Percentiles rank a stretch among this genome's conserved stretches.
Evolutionary conservation across 768 basidiomycete species (phyloP).

Genomic region (Lactarius quietus): DNA sequence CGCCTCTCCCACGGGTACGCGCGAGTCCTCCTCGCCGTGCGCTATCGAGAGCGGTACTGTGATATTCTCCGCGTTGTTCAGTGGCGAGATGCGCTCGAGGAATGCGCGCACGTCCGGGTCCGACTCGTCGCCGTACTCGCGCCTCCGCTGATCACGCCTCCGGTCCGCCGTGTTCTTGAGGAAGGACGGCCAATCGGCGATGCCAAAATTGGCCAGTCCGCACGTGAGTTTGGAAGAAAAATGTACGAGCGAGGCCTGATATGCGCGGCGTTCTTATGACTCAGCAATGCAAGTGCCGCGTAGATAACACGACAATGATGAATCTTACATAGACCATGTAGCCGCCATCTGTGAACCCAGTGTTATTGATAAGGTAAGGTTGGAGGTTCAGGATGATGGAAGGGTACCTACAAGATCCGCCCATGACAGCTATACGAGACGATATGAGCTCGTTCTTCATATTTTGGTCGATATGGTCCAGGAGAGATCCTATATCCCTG

Average conservation of each 20-base stretch:
- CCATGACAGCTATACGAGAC: conserved; percentile 41
- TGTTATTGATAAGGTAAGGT: neutral
- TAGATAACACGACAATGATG: neutral
- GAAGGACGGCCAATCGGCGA: conserved; percentile 40
- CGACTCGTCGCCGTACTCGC: conserved; percentile 42
- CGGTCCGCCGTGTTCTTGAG: conserved; percentile 41
- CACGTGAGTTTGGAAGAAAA: conserved; percentile 41
- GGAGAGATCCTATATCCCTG: conserved; percentile 39
- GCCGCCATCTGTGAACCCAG: conserved; percentile 14
- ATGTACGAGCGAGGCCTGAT: conserved; percentile 39
- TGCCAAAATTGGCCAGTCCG: conserved; percentile 41
- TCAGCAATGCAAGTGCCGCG: neutral
- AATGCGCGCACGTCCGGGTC: conserved; percentile 38
- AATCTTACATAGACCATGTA: conserved; percentile 23
- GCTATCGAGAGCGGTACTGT: conserved; percentile 38
- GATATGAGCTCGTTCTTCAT: conserved; percentile 36
- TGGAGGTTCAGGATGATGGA: neutral
- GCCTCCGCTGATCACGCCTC: conserved; percentile 36
- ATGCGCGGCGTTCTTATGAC: neutral
- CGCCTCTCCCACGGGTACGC: conserved; percentile 41
- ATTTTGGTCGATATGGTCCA: conserved; percentile 36
- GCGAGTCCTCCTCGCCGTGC: conserved; percentile 41
- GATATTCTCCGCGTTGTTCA: conserved; percentile 39
- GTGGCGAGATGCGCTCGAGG: conserved; percentile 39
- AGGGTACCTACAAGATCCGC: conserved; percentile 38